Conservation (phyloP, 371 early-diverging fungal genomes). For the Rhizopus sp. region DNA sequence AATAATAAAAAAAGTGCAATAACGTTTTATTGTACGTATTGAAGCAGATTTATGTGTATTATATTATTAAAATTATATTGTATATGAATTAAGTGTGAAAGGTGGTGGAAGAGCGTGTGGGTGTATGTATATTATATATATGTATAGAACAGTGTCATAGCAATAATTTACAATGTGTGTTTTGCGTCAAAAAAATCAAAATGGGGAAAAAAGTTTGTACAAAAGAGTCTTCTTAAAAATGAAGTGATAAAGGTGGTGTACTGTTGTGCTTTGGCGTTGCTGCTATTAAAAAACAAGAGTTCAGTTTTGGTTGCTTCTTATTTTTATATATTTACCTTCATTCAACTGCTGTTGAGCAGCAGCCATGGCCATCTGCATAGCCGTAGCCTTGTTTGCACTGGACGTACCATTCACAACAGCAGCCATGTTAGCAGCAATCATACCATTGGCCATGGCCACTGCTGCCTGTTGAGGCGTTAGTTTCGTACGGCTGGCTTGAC, state of each 20-base stretch:
- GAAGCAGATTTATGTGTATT: neutral
- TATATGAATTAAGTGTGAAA: neutral
- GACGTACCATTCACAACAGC: conserved; percentile 37
- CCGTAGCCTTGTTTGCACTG: conserved; percentile 25
- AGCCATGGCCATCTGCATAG: conserved; percentile 41
- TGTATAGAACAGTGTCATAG: too few species aligned
- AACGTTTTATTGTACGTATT: neutral
- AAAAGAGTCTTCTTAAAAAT: conserved; percentile 11
- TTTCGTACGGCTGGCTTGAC: conserved; percentile 36
- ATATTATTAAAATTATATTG: neutral
- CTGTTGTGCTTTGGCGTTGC: conserved; percentile 15
- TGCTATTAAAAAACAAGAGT: conserved; percentile 8
- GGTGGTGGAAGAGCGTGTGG: too few species aligned
- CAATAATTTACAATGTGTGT: conserved; percentile 5
- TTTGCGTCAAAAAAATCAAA: neutral
- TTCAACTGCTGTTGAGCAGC: conserved; percentile 28
- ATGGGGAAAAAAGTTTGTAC: neutral
- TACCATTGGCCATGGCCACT: conserved; percentile 44
- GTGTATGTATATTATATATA: too few species aligned
- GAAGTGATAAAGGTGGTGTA: conserved; percentile 19
- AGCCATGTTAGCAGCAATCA: conserved; percentile 44
- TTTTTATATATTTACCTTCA: conserved; percentile 8
- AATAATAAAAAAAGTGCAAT: neutral
- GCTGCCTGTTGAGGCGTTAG: conserved; percentile 47
- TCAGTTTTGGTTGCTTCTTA: neutral